A percentile compares a stretch with the other conserved stretches of the same genome.
Evolutionary conservation across 2,329 filamentous ascomycete species (phyloP).

Genomic region (Periglandula ipomoeae): DNA sequence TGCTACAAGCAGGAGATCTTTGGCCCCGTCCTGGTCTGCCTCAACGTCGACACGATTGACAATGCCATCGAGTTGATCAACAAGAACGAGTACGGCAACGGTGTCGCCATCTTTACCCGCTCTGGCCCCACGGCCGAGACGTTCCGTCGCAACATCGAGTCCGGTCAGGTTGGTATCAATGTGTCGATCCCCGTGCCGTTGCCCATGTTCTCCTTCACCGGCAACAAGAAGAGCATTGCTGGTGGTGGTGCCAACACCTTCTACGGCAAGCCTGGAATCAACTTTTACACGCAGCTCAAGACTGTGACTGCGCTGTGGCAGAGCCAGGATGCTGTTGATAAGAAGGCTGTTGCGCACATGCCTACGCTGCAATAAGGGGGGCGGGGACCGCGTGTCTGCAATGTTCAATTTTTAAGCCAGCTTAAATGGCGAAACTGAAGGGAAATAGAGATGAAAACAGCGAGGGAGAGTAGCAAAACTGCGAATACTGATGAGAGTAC

Average conservation of each 20-base stretch:
- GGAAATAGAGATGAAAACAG: no score
- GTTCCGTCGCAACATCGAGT: constrained; percentile 75
- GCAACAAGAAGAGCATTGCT: constrained; percentile 82
- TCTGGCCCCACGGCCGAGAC: constrained; percentile 67
- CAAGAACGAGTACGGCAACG: constrained; percentile 79
- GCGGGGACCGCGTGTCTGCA: no score
- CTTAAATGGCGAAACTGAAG: no score
- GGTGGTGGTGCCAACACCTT: constrained; percentile 90
- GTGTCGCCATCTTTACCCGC: constrained; percentile 74
- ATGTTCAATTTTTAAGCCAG: no score
- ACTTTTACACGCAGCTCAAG: constrained; percentile 97
- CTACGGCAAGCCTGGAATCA: constrained; percentile 85
- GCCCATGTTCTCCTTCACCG: constrained; percentile 65
- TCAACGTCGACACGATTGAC: constrained; percentile 69
- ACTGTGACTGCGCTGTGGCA: constrained; percentile 92
- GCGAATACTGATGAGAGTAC: neutral
- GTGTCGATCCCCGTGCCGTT: constrained; percentile 67
- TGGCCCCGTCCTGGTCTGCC: constrained; percentile 72
- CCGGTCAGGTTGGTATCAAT: constrained; percentile 79
- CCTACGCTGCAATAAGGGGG: constrained; percentile 53
- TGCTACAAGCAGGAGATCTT: constrained; percentile 86
- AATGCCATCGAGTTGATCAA: constrained; percentile 78
- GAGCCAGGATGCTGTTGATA: constrained; percentile 72
- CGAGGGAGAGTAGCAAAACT: no score
- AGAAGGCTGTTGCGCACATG: constrained; percentile 84